Evolutionary conservation across 2,329 filamentous ascomycete genomes (phyloP).

Genomic region (Fusarium pseudocircinatum): DNA sequence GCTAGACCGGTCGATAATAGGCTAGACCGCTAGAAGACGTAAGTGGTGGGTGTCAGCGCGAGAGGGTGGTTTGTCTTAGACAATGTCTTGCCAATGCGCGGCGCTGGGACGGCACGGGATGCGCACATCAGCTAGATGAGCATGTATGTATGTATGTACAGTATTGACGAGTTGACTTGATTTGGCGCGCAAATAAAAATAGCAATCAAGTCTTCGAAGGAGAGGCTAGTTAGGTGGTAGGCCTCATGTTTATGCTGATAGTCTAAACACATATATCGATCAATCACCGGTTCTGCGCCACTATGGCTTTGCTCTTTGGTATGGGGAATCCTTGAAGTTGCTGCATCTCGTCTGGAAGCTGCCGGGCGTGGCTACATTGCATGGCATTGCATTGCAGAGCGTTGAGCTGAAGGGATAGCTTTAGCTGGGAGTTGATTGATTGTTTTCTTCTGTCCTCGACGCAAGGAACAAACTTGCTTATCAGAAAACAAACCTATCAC

Average conservation of each 20-base stretch:
- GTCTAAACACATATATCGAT: slow-evolving; percentile 1
- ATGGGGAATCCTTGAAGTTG: slow-evolving; percentile 16
- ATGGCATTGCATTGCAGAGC: slow-evolving; percentile 4
- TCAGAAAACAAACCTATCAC: neutral
- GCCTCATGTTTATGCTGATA: slow-evolving; percentile 20
- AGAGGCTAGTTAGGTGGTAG: slow-evolving; percentile 3
- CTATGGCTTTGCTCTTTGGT: slow-evolving; percentile 2
- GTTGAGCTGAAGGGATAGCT: slow-evolving; percentile 5
- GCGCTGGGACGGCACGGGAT: slow-evolving; percentile 37
- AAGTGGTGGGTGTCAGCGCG: slow-evolving; percentile 4
- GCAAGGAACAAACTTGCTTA: neutral
- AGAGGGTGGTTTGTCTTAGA: slow-evolving; percentile 36
- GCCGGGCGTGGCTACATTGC: slow-evolving; percentile 12
- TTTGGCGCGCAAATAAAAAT: neutral
- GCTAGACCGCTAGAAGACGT: slow-evolving; percentile 7
- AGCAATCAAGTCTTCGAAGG: neutral
- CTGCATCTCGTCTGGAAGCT: slow-evolving; percentile 11
- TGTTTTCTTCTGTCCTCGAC: neutral
- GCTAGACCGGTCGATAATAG: slow-evolving; percentile 6
- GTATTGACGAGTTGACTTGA: neutral
- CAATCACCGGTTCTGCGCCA: slow-evolving; percentile 2
- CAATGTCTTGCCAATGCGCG: slow-evolving; percentile 37
- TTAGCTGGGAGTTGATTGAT: neutral
- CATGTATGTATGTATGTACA: neutral
- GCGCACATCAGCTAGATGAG: neutral